Conservation (phyloP, 1,284 basidiomycete species). For the Leccinum laetum region DNA sequence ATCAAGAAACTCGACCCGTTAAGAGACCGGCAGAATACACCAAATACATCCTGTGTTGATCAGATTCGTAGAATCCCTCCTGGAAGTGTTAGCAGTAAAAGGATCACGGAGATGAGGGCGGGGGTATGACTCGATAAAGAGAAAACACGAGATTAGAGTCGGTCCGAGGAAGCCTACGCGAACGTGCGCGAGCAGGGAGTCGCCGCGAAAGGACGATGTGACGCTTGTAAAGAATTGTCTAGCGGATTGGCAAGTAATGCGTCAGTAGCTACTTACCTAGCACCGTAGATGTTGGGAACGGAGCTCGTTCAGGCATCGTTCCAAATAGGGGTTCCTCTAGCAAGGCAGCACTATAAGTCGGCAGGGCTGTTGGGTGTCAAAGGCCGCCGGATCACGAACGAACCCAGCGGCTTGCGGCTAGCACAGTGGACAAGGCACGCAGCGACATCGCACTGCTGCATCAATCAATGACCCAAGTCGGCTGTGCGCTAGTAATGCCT, state of each 20-base stretch:
- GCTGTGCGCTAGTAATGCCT: not conserved
- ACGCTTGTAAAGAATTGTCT: not conserved
- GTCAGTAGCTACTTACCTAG: not conserved
- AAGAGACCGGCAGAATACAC: not conserved
- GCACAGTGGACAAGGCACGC: not conserved
- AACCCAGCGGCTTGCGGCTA: not conserved
- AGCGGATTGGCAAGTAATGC: not conserved
- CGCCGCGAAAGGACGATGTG: not conserved
- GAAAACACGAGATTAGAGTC: not conserved
- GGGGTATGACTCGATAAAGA: not conserved
- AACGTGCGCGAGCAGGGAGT: constrained; percentile 8
- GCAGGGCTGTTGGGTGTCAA: not conserved
- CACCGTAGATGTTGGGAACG: not conserved
- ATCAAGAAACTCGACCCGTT: too few relatives aligned
- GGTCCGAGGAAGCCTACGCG: not conserved
- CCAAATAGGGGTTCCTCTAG: constrained; percentile 2
- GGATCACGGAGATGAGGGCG: not conserved
- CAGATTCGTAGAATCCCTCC: not conserved
- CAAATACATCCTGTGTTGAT: not conserved
- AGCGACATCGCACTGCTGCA: not conserved
- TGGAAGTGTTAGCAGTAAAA: not conserved
- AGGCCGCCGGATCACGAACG: not conserved
- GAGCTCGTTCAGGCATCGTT: not conserved
- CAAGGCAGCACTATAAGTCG: not conserved
- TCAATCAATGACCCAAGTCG: not conserved